Percentiles rank a stretch among this genome's conserved stretches.
Evolutionary conservation across 2,329 filamentous ascomycete species (phyloP).

Genomic region (Trichoderma sp.): DNA sequence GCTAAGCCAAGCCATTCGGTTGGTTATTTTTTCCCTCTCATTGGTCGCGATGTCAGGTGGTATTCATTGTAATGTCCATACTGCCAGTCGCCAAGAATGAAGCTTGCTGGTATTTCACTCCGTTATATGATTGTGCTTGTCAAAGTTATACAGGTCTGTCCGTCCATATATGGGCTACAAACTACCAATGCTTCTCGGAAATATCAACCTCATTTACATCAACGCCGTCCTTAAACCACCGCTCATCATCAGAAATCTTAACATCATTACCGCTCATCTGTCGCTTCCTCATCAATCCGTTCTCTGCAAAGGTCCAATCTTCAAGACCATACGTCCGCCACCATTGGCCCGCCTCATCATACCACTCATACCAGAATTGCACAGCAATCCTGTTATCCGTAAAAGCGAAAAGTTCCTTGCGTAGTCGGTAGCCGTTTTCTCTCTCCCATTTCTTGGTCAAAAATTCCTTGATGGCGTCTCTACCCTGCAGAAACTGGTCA

Average conservation of each 20-base stretch:
- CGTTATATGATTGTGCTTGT: too few species aligned
- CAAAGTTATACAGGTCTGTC: not conserved
- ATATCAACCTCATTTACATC: slow-evolving; percentile 68
- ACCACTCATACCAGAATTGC: slow-evolving; percentile 87
- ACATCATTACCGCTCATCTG: slow-evolving; percentile 76
- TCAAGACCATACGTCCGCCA: slow-evolving; percentile 81
- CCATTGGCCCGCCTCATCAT: slow-evolving; percentile 70
- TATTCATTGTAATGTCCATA: too few species aligned
- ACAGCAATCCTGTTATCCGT: slow-evolving; percentile 74
- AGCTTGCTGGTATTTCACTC: not conserved
- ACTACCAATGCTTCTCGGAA: slow-evolving; percentile 63
- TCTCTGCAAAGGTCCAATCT: slow-evolving; percentile 71
- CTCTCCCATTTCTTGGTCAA: slow-evolving; percentile 70
- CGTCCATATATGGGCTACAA: too few species aligned
- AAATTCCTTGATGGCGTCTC: slow-evolving; percentile 64
- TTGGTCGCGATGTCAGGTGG: not conserved
- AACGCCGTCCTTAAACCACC: slow-evolving; percentile 68
- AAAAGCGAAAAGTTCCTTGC: slow-evolving; percentile 83
- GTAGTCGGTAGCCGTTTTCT: slow-evolving; percentile 69
- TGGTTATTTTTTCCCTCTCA: not conserved
- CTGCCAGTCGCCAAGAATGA: not conserved
- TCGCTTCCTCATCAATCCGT: slow-evolving; percentile 69
- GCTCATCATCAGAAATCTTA: slow-evolving; percentile 53
- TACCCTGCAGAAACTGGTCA: slow-evolving; percentile 65
- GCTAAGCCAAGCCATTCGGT: too few species aligned